phyloP scores from a whole-genome alignment of 345 rosid genomes.

The Euclidium syriacum region DNA sequence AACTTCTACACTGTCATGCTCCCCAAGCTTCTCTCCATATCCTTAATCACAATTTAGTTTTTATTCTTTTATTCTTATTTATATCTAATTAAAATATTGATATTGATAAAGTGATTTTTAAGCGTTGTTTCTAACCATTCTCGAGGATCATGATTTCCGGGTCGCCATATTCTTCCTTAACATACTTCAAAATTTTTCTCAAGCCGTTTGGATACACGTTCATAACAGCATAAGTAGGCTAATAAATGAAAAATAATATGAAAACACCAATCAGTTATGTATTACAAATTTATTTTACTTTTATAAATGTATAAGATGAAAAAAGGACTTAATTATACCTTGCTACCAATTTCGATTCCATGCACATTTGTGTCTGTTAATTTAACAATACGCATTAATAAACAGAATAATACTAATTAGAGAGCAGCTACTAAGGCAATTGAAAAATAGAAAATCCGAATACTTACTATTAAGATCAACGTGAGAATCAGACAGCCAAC shows the following conservation, averaged over 20 bases:
- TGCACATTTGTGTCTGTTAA: conserved; percentile 7
- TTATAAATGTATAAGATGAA: no score
- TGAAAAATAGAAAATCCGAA: not conserved
- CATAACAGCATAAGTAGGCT: conserved; percentile 20
- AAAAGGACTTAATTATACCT: conserved; percentile 5
- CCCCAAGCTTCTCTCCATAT: conserved; percentile 27
- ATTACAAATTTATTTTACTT: not conserved
- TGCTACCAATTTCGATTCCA: conserved; percentile 24
- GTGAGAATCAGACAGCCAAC: conserved; percentile 37
- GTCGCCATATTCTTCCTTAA: conserved; percentile 33
- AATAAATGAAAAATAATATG: not conserved
- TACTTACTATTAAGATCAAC: conserved; percentile 33
- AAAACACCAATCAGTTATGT: not conserved
- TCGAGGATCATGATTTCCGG: conserved; percentile 43
- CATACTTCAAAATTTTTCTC: conserved; percentile 32
- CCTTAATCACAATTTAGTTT: not conserved
- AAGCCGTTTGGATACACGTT: conserved; percentile 29
- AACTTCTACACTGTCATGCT: not conserved
- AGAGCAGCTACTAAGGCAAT: not conserved
- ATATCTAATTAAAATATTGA: no score
- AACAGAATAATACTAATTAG: not conserved
- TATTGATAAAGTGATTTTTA: not conserved
- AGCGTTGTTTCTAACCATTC: conserved; percentile 35
- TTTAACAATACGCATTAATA: not conserved
- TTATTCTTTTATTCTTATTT: no score